phyloP scores from a whole-genome alignment of 179 eudicot species.

The Spergularia azorica region DNA sequence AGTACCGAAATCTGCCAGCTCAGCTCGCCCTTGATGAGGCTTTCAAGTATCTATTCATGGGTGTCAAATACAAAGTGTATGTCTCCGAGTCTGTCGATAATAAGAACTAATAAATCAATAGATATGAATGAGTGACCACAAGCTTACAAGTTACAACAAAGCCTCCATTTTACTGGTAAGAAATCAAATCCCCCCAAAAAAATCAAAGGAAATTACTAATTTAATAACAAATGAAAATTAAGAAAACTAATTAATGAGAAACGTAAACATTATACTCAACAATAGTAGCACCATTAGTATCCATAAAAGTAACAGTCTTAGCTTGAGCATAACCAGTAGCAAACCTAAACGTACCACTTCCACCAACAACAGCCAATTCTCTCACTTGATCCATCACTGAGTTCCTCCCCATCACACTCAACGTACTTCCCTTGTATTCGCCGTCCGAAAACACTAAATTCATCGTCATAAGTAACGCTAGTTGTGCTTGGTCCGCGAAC shows the following conservation, averaged over 20 bases:
- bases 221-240: too few relatives aligned
- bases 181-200: too few relatives aligned
- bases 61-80: too few relatives aligned
- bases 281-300: conserved; percentile 46
- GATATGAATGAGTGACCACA: too few relatives aligned
- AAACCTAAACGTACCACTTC: conserved; percentile 55
- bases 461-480: conserved; percentile 48
- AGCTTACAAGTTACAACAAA: too few relatives aligned
- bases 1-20: too few relatives aligned
- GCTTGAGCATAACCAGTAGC: conserved; percentile 64
- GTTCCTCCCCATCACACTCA: conserved; percentile 61
- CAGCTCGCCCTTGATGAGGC: too few relatives aligned
- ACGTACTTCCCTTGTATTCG: conserved; percentile 48
- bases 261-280: conserved; percentile 67
- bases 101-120: too few relatives aligned
- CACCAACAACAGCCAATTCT: conserved; percentile 64
- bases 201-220: too few relatives aligned
- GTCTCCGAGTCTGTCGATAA: too few relatives aligned
- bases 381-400: conserved; percentile 38
- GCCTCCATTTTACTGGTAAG: too few relatives aligned
- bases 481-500: conserved; percentile 33
- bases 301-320: conserved; percentile 37
- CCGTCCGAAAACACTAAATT: conserved; percentile 49
- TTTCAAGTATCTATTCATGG: too few relatives aligned
- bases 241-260: conserved; percentile 35